phyloP scores from a whole-genome alignment of 2,329 filamentous ascomycete species.

The Bipolaris bicolor region DNA sequence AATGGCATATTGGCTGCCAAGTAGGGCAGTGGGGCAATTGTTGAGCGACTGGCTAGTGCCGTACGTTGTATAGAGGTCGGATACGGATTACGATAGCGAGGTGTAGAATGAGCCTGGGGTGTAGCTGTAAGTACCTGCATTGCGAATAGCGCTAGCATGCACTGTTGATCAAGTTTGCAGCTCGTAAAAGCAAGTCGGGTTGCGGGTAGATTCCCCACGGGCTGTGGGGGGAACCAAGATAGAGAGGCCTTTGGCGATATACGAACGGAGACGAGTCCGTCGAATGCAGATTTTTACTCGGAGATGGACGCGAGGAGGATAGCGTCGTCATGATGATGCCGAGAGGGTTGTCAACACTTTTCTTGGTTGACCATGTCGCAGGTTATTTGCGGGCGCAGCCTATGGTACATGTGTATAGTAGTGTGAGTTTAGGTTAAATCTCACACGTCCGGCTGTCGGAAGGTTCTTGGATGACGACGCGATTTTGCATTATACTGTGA shows the following conservation, averaged over 20 bases:
- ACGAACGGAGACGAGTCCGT: constrained; percentile 4
- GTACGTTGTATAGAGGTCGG: background rate
- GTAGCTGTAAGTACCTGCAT: background rate
- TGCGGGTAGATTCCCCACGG: constrained; percentile 2
- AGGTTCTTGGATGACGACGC: background rate
- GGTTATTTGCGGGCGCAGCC: constrained; percentile 4
- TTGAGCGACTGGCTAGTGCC: background rate
- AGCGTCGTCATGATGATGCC: background rate
- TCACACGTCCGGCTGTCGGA: background rate
- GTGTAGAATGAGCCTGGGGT: background rate
- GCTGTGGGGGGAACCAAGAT: background rate
- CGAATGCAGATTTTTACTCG: background rate
- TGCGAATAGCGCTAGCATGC: background rate
- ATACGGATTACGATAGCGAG: background rate
- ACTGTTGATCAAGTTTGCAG: background rate
- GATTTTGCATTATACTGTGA: background rate
- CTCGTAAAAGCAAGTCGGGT: constrained; percentile 5
- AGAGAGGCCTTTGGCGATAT: background rate
- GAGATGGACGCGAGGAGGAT: background rate
- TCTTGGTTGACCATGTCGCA: constrained; percentile 1
- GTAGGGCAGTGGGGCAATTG: background rate
- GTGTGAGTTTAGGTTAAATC: constrained; percentile 1
- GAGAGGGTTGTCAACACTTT: background rate
- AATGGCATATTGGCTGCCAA: background rate
- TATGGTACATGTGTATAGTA: constrained; percentile 6